Conservation (phyloP, 805 yeast genomes). For the Saccharomycopsis vini region DNA sequence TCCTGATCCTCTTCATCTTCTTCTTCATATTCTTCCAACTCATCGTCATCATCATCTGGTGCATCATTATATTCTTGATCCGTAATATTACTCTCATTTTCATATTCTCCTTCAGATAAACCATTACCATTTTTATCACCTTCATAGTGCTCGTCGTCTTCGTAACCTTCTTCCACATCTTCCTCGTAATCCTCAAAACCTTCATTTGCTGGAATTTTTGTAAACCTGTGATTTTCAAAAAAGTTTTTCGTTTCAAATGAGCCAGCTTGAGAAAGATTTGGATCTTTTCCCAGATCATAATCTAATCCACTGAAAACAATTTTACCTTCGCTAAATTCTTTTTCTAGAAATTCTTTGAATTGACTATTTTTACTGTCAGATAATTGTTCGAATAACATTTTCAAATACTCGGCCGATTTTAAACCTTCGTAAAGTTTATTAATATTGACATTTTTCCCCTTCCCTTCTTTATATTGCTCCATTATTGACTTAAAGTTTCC, state of each 20-base stretch:
- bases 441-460: not conserved
- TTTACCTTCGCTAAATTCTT: not conserved
- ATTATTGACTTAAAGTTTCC: not conserved
- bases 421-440: not conserved
- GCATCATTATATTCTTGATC: not conserved
- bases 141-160: slow-evolving; percentile 72
- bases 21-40: not conserved
- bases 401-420: not conserved
- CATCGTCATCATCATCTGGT: not conserved
- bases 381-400: not conserved
- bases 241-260: too few species aligned
- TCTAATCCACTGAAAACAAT: not conserved
- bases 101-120: slow-evolving; percentile 62
- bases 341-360: not conserved
- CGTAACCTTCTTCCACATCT: slow-evolving; percentile 32
- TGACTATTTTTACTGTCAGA: not conserved
- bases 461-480: not conserved
- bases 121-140: too few species aligned
- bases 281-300: too few species aligned
- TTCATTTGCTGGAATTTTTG: not conserved
- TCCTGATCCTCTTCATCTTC: not conserved
- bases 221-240: too few species aligned
- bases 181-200: too few species aligned
- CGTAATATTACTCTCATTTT: slow-evolving; percentile 41
- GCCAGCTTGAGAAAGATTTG: too few species aligned